phyloP scores from a whole-genome alignment of 2,329 filamentous ascomycete species.

The Aspergillus clavatus region DNA sequence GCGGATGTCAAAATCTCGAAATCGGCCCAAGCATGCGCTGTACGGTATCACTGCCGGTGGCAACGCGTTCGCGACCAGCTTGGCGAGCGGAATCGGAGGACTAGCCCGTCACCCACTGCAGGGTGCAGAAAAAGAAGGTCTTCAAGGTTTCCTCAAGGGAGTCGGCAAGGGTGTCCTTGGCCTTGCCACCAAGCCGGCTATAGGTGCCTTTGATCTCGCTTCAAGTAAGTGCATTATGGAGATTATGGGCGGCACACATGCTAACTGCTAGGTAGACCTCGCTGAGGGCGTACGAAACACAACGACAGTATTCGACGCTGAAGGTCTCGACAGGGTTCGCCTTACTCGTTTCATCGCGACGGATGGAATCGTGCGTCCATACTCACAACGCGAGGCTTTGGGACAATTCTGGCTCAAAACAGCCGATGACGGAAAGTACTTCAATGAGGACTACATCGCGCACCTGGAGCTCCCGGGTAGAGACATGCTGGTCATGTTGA shows the following conservation, averaged over 20 bases:
- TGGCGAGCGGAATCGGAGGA: slow-evolving; percentile 90
- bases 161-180: slow-evolving; percentile 92
- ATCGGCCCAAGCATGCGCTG: slow-evolving; percentile 92
- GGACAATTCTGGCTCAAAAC: slow-evolving; percentile 99
- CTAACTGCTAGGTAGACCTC: slow-evolving; percentile 52
- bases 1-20: slow-evolving; percentile 86
- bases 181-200: slow-evolving; percentile 92
- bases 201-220: slow-evolving; percentile 93
- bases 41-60: slow-evolving; percentile 95
- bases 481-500: slow-evolving; percentile 86
- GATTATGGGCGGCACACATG: neutral
- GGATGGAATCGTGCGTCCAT: slow-evolving; percentile 90
- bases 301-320: slow-evolving; percentile 93
- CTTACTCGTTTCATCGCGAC: slow-evolving; percentile 85
- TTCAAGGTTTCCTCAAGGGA: slow-evolving; percentile 92
- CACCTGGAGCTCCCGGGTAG: slow-evolving; percentile 87
- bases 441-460: slow-evolving; percentile 95
- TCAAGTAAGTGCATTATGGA: slow-evolving; percentile 53
- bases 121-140: slow-evolving; percentile 91
- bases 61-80: slow-evolving; percentile 86
- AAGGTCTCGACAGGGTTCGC: slow-evolving; percentile 91
- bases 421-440: slow-evolving; percentile 93
- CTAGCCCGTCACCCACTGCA: slow-evolving; percentile 90
- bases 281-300: slow-evolving; percentile 98
- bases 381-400: slow-evolving; percentile 88